phyloP scores from a whole-genome alignment of 1,284 basidiomycete species.

The Malassezia arunalokei region DNA sequence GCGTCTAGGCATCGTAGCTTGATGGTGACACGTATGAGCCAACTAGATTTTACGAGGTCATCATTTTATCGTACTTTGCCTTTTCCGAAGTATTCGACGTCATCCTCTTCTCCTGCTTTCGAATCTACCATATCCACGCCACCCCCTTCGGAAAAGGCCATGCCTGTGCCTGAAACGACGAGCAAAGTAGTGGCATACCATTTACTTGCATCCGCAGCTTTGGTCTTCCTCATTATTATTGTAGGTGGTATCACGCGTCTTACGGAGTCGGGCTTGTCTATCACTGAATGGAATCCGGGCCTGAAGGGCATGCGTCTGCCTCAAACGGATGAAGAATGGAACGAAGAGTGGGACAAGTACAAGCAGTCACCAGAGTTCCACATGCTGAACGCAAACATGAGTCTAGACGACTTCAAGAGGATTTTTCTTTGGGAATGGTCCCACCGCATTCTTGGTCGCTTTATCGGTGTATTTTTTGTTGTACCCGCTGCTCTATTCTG shows the following conservation, averaged over 20 bases:
- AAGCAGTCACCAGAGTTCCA: constrained; percentile 88
- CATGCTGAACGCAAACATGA: constrained; percentile 78
- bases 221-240: constrained; percentile 83
- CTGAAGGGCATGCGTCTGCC: constrained; percentile 80
- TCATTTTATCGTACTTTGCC: too few relatives aligned
- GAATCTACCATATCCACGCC: too few relatives aligned
- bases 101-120: too few relatives aligned
- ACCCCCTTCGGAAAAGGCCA: not conserved
- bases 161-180: constrained; percentile 45
- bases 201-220: constrained; percentile 66
- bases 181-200: constrained; percentile 63
- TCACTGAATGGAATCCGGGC: constrained; percentile 89
- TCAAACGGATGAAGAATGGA: constrained; percentile 65
- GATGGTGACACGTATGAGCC: too few relatives aligned
- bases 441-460: constrained; percentile 80
- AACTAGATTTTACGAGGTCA: too few relatives aligned
- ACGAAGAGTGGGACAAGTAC: constrained; percentile 86
- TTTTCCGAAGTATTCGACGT: too few relatives aligned
- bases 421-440: constrained; percentile 99
- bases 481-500: constrained; percentile 35
- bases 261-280: constrained; percentile 92
- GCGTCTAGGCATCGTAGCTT: too few relatives aligned
- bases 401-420: constrained; percentile 78
- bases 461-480: constrained; percentile 59
- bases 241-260: constrained; percentile 92